A percentile compares a stretch with the other conserved stretches of the same genome.
phyloP scores from a whole-genome alignment of 2,329 filamentous ascomycete species.

The Thelonectria rubi region DNA sequence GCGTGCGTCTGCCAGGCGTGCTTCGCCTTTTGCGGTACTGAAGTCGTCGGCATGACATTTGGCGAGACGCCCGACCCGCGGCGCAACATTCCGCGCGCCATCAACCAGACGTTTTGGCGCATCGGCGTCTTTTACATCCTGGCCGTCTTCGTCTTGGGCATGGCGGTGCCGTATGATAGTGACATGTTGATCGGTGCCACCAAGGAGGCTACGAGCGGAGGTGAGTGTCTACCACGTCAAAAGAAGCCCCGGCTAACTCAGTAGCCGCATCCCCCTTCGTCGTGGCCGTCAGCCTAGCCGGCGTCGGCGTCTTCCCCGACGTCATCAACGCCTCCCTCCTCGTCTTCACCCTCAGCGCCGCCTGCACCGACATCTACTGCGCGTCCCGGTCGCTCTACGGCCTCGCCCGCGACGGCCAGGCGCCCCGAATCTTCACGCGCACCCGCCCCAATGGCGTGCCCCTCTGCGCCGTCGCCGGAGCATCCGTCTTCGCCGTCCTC shows the following conservation, averaged over 20 bases:
- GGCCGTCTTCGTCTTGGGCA: slow-evolving; percentile 36
- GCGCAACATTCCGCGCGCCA: slow-evolving; percentile 36
- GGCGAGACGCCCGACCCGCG: slow-evolving; percentile 39
- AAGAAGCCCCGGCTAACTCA: not conserved
- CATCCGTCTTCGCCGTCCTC: slow-evolving; percentile 47
- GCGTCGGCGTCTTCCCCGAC: slow-evolving; percentile 32
- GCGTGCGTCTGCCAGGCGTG: slow-evolving; percentile 50
- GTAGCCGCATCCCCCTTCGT: slow-evolving; percentile 39
- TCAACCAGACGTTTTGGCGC: slow-evolving; percentile 40
- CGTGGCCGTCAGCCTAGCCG: slow-evolving; percentile 33
- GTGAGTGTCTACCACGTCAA: slow-evolving; percentile 1
- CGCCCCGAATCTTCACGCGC: slow-evolving; percentile 39
- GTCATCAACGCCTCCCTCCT: slow-evolving; percentile 39
- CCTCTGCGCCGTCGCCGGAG: slow-evolving; percentile 49
- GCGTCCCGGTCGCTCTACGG: slow-evolving; percentile 51
- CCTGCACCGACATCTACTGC: slow-evolving; percentile 45
- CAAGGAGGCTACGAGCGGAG: slow-evolving; percentile 28
- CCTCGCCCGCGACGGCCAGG: slow-evolving; percentile 51
- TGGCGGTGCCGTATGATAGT: slow-evolving; percentile 40
- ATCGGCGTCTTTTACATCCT: slow-evolving; percentile 41
- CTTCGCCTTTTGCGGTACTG: slow-evolving; percentile 45
- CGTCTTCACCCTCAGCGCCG: slow-evolving; percentile 40
- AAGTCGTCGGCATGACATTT: slow-evolving; percentile 31
- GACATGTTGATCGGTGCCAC: slow-evolving; percentile 26
- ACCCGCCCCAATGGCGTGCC: slow-evolving; percentile 53